phyloP scores from a whole-genome alignment of 805 yeast species.

The Wickerhamomyces strasburgensis region DNA sequence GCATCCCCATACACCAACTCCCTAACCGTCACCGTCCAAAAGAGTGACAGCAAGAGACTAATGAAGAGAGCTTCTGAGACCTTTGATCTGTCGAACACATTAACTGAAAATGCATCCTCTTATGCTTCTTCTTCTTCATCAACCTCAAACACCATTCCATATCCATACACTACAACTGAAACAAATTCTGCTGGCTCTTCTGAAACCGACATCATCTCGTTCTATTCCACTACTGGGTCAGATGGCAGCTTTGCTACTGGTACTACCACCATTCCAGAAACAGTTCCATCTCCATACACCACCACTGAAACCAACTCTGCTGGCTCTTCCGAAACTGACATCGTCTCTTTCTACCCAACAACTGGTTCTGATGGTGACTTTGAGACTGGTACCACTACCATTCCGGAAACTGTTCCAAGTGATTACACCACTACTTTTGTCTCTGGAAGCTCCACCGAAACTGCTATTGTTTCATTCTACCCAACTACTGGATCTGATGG shows the following conservation, averaged over 20 bases:
- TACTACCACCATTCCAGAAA: conserved; percentile 1
- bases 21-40: conserved; percentile 17
- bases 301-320: conserved; percentile 2
- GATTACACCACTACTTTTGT: conserved; percentile 26
- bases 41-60: conserved; percentile 1
- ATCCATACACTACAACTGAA: conserved; percentile 9
- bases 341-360: conserved; percentile 2
- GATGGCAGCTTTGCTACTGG: not conserved
- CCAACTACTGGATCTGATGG: conserved; percentile 6
- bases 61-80: conserved; percentile 10
- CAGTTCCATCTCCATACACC: conserved; percentile 2
- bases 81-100: conserved; percentile 8
- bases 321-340: not conserved
- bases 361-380: not conserved
- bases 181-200: not conserved
- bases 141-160: conserved; percentile 16
- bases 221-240: conserved; percentile 2
- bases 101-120: conserved; percentile 2
- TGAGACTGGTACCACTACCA: conserved; percentile 1
- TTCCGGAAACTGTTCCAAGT: conserved; percentile 7
- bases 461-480: conserved; percentile 6
- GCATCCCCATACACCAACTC: conserved; percentile 44
- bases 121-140: conserved; percentile 1
- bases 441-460: conserved; percentile 1
- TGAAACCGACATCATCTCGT: conserved; percentile 1